Evolutionary conservation across 2,329 filamentous ascomycete genomes (phyloP).

Genomic region (Alternaria arbusti): DNA sequence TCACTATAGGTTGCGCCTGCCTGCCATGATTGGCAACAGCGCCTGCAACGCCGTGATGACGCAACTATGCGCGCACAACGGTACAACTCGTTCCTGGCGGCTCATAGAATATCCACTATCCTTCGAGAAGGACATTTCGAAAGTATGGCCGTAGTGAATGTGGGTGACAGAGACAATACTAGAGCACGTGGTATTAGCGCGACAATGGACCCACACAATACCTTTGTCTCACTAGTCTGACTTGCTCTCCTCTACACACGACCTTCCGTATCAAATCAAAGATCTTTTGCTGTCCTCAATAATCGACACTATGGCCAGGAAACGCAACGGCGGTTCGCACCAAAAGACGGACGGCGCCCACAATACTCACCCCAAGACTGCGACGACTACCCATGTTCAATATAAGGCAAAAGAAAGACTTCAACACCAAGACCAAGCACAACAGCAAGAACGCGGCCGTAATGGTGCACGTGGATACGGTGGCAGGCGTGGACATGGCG

Average conservation of each 20-base stretch:
- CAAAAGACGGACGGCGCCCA: neutral
- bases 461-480: neutral
- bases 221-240: neutral
- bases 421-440: neutral
- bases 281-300: neutral
- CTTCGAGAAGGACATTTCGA: neutral
- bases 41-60: neutral
- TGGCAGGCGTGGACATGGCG: neutral
- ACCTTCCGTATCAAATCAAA: neutral
- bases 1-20: neutral
- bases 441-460: neutral
- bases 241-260: neutral
- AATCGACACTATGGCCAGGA: neutral
- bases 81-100: neutral
- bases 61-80: neutral
- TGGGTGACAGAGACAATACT: neutral
- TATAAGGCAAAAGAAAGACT: neutral
- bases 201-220: constrained; percentile 8
- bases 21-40: neutral
- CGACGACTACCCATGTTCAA: neutral
- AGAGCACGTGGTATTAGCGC: neutral
- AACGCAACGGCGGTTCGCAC: neutral
- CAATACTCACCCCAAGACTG: neutral
- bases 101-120: no score
- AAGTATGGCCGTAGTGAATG: neutral